These are phyloP conservation scores for Sugiyamaella floridensis DNA, from an alignment of 805 yeast genomes.

Conservation along the genomic window DNA sequence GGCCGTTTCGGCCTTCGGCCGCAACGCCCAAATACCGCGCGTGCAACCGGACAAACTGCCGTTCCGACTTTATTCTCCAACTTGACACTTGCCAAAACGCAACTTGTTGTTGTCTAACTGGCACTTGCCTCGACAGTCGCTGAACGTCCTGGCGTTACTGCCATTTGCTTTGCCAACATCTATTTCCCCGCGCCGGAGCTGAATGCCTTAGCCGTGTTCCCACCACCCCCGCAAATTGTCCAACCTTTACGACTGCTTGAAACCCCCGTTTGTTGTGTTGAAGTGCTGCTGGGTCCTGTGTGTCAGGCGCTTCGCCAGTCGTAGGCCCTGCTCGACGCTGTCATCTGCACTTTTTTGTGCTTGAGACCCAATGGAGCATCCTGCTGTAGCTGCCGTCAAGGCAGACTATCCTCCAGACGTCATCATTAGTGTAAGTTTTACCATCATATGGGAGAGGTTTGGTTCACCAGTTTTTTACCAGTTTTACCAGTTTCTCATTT, in stretches of 20 bases:
- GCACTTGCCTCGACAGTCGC: not conserved
- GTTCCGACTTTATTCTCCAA: not conserved
- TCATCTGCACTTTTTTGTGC: not conserved
- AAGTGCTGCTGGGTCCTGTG: no score
- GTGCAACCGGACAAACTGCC: not conserved
- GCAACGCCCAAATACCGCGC: not conserved
- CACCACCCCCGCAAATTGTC: not conserved
- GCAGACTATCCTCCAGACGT: conserved; percentile 13
- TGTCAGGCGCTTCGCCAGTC: no score
- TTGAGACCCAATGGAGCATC: not conserved
- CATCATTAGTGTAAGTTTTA: conserved; percentile 19
- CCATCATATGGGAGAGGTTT: no score
- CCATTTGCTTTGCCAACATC: not conserved
- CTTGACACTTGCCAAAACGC: not conserved
- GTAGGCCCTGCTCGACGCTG: not conserved
- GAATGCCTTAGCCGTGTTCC: not conserved
- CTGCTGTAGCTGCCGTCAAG: conserved; percentile 4
- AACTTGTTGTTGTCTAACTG: not conserved
- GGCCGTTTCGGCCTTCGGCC: not conserved
- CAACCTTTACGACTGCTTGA: not conserved
- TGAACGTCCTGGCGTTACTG: not conserved
- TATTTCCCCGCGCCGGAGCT: not conserved
- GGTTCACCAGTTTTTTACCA: no score
- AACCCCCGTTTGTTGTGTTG: no score
- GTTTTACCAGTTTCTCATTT: no score